phyloP scores from a whole-genome alignment of 495 filamentous ascomycete species.

The Podospora sp. region DNA sequence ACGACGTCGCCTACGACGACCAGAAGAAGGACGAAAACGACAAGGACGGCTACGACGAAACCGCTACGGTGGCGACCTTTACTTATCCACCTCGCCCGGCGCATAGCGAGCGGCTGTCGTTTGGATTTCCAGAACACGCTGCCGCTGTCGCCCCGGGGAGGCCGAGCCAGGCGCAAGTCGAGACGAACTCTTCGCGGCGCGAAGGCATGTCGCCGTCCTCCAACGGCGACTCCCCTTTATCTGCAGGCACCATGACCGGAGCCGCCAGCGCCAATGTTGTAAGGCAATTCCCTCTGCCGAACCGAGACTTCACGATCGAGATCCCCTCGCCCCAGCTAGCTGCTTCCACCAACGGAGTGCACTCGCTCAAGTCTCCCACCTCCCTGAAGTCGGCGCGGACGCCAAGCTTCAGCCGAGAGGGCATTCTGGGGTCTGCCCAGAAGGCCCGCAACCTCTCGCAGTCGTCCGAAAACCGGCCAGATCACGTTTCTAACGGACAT shows the following conservation, averaged over 20 bases:
- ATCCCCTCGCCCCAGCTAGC: conserved; percentile 48
- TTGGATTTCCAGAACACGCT: neutral
- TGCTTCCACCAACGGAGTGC: conserved; percentile 44
- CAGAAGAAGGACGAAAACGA: too few species aligned
- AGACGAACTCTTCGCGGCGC: conserved; percentile 20
- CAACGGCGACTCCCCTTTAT: conserved; percentile 54
- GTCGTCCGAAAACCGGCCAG: conserved; percentile 48
- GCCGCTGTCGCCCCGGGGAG: neutral
- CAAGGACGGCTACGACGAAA: neutral
- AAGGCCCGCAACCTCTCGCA: conserved; percentile 59
- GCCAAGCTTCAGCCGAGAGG: conserved; percentile 56
- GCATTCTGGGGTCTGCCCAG: conserved; percentile 60
- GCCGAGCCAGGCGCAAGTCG: conserved; percentile 13
- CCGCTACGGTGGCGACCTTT: neutral
- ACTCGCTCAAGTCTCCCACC: conserved; percentile 54
- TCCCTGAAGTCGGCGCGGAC: conserved; percentile 50
- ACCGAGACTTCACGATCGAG: conserved; percentile 53
- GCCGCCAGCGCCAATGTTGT: conserved; percentile 38
- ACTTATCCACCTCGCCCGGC: neutral
- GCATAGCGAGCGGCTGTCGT: neutral
- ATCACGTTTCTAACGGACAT: conserved; percentile 45
- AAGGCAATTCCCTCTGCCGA: conserved; percentile 48
- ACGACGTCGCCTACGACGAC: neutral
- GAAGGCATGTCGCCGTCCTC: conserved; percentile 53
- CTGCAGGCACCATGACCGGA: conserved; percentile 42